Percentiles rank a stretch among this genome's conserved stretches.
phyloP scores from a whole-genome alignment of 306 rosid species.

The cucumber (Cucumis sativus) region DNA sequence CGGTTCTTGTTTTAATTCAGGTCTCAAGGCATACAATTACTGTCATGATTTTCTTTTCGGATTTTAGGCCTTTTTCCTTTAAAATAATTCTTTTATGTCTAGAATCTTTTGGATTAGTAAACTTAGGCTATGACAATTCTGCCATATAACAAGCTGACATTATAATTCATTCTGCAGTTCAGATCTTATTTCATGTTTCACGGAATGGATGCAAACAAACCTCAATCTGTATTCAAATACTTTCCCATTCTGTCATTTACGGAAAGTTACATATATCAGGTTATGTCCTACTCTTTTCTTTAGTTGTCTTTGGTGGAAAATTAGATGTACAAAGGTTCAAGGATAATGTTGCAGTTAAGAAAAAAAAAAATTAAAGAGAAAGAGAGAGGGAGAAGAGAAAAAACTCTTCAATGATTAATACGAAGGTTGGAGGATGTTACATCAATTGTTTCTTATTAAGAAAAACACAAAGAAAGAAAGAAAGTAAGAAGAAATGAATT shows the following conservation, averaged over 20 bases:
- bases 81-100: not conserved
- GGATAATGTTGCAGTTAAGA: not conserved
- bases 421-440: too few species aligned
- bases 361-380: not conserved
- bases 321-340: not conserved
- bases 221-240: constrained; percentile 55
- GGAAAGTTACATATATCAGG: constrained; percentile 90
- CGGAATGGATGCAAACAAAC: constrained; percentile 61
- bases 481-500: too few species aligned
- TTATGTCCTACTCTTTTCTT: constrained; percentile 10
- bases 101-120: not conserved
- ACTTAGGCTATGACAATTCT: not conserved
- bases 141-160: not conserved
- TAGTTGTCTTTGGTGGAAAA: constrained; percentile 7
- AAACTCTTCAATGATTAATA: too few species aligned
- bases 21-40: not conserved
- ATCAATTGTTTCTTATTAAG: too few species aligned
- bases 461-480: too few species aligned
- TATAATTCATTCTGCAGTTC: constrained; percentile 40
- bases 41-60: not conserved
- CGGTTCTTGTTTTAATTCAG: constrained; percentile 1
- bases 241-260: constrained; percentile 73
- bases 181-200: constrained; percentile 96
- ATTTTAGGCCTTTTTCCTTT: not conserved
- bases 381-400: too few species aligned